Evolutionary conservation across 176 grass and related monocot genomes (phyloP).

Genomic region (Zea mays): DNA sequence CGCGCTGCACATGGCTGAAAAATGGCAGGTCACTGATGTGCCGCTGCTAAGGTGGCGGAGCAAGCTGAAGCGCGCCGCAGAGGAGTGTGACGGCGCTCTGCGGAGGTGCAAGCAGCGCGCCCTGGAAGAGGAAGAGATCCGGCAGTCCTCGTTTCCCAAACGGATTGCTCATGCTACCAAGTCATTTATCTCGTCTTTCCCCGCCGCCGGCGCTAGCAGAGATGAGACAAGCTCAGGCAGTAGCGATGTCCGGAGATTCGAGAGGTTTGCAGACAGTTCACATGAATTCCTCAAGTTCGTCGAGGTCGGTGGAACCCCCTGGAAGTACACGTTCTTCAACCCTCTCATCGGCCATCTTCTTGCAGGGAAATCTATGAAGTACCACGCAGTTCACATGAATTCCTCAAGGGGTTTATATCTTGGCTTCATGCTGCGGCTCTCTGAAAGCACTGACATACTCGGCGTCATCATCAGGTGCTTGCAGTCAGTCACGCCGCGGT

Average conservation of each 20-base stretch:
- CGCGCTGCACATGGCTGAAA: background rate
- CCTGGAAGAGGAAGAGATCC: background rate
- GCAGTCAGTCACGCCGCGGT: background rate
- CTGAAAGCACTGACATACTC: slow-evolving; percentile 17
- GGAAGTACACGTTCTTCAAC: background rate
- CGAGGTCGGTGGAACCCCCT: background rate
- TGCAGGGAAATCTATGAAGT: background rate
- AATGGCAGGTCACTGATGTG: background rate
- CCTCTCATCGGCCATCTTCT: slow-evolving; percentile 23
- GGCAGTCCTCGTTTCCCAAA: background rate
- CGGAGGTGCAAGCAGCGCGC: background rate
- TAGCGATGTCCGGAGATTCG: background rate
- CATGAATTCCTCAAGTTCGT: slow-evolving; percentile 11
- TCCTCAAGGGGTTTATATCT: background rate
- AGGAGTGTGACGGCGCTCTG: background rate
- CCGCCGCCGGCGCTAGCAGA: too few species aligned
- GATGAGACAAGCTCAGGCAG: too few species aligned
- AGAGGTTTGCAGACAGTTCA: slow-evolving; percentile 7
- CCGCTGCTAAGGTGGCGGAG: background rate
- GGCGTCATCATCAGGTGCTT: slow-evolving; percentile 7
- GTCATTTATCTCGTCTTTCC: background rate
- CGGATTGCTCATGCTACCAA: background rate
- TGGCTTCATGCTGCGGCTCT: background rate
- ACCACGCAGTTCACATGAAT: background rate
- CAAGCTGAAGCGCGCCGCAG: background rate